Base-by-base conservation (phyloP, 108 stramenopile genomes). In the Cyclotella sp. region DNA sequence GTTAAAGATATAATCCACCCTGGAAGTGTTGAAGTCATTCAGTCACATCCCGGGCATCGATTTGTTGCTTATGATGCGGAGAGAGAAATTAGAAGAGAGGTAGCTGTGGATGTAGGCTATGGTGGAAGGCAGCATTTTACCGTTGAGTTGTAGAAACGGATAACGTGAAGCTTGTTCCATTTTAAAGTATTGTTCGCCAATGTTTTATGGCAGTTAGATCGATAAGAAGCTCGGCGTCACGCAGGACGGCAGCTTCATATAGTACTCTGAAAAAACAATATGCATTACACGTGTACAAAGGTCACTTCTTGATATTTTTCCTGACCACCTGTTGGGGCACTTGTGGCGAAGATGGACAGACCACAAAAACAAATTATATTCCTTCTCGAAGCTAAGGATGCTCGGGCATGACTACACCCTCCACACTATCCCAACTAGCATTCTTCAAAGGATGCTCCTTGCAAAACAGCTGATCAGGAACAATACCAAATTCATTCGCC, bases 401-500 rank as follows among this genome's bases (percentile, higher is more conserved):
- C 58, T 88, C 89, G 1, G 71, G 76, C 41, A 79, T 77, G 21
- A 93, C 73, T 64, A 88, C 80, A 24, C 51, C 61, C 42, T 87
- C 87, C 26, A 51, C 3, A 47, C 51, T 55, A 18, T 63, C 54
- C 49, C 59, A 59, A 54, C 63, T 53, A 55, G 43, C 74, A 43
- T 47, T 26, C 63, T 62, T 75, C 70, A 18, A 46, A n/a, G 89
- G 93, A 79, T 92, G 90, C 18, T 84, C 63, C 41, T 78, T 77
- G 39, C 70, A 58, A 74, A 95, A 95, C 22, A 95, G 76, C 60
- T 83, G 85, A 77, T 92, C 91, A 29, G 92, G 93, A 10, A 87
- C 86, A 39, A 93, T 90, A 10, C 93, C 91, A 75, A 96, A 93
- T 70, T 94, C 94, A 22, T 87, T 88, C 28, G 94, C 92, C 79